Evolutionary conservation across 2,329 filamentous ascomycete genomes (phyloP).

Genomic region (Clonostachys rosea): DNA sequence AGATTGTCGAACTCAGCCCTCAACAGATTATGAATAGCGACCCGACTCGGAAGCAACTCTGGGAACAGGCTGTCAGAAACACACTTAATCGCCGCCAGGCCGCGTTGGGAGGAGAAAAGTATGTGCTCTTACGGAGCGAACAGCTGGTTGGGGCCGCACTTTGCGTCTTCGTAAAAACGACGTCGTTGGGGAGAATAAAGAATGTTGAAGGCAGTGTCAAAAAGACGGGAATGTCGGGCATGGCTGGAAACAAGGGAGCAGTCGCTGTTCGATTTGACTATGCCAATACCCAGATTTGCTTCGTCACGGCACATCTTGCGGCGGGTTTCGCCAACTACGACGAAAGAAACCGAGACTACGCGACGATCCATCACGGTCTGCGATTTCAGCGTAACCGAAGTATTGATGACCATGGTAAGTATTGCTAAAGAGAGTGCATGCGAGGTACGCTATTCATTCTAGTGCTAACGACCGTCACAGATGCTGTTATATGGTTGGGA

Average conservation of each 20-base stretch:
- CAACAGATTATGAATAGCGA: conserved; percentile 99
- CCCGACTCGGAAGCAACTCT: conserved; percentile 75
- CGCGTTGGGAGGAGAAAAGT: conserved; percentile 64
- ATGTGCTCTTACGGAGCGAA: conserved; percentile 85
- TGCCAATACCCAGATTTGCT: conserved; percentile 86
- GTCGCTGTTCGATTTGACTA: conserved; percentile 96
- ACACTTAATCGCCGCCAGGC: conserved; percentile 72
- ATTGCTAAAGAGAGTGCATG: not conserved
- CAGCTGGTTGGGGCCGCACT: conserved; percentile 93
- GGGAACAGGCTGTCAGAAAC: conserved; percentile 77
- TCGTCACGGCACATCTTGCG: conserved; percentile 93
- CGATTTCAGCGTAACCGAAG: conserved; percentile 86
- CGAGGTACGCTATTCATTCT: not conserved
- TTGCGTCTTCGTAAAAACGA: conserved; percentile 83
- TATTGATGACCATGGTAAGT: conserved; percentile 80
- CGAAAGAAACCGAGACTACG: conserved; percentile 89
- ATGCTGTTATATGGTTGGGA: conserved; percentile 86
- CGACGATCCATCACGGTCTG: conserved; percentile 80
- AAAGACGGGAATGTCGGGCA: conserved; percentile 90
- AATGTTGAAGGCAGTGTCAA: conserved; percentile 96
- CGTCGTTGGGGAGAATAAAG: conserved; percentile 76
- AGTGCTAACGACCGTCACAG: conserved; percentile 18
- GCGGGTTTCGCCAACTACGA: conserved; percentile 97
- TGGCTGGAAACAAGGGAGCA: conserved; percentile 96
- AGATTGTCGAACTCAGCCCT: conserved; percentile 95